Percentiles rank a stretch among this genome's conserved stretches.
phyloP scores from a whole-genome alignment of 768 basidiomycete genomes.

The Phaeotremella skinneri region DNA sequence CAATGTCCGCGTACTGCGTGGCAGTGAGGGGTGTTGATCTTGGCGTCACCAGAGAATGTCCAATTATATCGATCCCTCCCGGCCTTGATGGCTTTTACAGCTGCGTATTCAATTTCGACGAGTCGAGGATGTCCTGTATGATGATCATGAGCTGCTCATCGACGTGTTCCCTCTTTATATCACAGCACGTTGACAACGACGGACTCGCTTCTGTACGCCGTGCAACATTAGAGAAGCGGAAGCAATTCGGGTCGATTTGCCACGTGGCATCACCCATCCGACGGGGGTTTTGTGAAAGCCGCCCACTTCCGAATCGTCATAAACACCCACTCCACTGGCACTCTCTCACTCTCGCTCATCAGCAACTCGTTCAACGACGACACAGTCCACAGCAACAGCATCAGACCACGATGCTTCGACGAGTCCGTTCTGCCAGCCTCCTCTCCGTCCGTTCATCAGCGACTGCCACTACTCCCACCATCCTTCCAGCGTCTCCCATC shows the following conservation, averaged over 20 bases:
- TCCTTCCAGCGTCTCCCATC: conserved; percentile 8
- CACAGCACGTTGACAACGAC: no score
- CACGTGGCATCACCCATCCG: conserved; percentile 1
- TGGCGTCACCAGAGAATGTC: no score
- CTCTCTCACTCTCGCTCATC: background rate
- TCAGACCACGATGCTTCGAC: conserved; percentile 39
- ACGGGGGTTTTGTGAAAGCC: background rate
- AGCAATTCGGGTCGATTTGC: no score
- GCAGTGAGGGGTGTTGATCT: no score
- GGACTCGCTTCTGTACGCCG: no score
- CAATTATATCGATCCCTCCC: conserved; percentile 4
- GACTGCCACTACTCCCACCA: conserved; percentile 5
- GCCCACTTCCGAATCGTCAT: background rate
- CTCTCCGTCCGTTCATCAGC: conserved; percentile 31
- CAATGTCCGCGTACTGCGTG: no score
- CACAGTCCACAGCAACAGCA: background rate
- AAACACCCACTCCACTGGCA: background rate
- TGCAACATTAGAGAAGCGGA: no score
- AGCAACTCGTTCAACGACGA: background rate
- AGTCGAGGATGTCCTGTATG: background rate
- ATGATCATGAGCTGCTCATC: background rate
- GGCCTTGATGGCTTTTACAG: background rate
- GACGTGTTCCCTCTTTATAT: background rate
- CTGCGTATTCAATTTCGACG: background rate
- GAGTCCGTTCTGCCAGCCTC: conserved; percentile 42